A percentile compares a stretch with the other conserved stretches of the same genome.
Conservation (phyloP, 306 rosid species). For the Morella rubra region DNA sequence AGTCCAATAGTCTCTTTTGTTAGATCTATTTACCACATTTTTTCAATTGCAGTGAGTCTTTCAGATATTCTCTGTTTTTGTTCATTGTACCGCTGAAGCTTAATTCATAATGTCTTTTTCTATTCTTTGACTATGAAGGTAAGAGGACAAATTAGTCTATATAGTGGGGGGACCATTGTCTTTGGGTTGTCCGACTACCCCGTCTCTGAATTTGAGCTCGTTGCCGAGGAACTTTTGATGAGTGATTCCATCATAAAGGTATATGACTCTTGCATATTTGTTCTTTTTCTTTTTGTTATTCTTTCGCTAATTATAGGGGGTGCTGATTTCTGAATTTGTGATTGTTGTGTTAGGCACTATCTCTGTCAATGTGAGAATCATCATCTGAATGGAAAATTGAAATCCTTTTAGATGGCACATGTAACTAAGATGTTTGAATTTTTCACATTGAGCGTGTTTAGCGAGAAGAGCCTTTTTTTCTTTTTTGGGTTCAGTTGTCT, state of each 20-base stretch:
- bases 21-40: not conserved
- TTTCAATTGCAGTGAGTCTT: not conserved
- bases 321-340: too few species aligned
- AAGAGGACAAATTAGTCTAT: constrained; percentile 91
- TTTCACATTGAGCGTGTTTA: not conserved
- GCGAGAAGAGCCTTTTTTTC: not conserved
- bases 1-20: not conserved
- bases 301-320: too few species aligned
- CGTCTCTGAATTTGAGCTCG: constrained; percentile 95
- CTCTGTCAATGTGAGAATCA: too few species aligned
- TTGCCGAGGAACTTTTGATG: constrained; percentile 97
- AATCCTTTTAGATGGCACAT: constrained; percentile 2
- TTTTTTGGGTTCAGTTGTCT: not conserved
- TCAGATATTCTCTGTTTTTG: not conserved
- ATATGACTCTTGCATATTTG: constrained; percentile 16
- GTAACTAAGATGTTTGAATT: not conserved
- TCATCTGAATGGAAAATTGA: not conserved
- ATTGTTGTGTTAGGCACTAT: too few species aligned
- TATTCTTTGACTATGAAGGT: constrained; percentile 61
- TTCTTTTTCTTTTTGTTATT: constrained; percentile 20
- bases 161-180: constrained; percentile 83
- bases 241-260: constrained; percentile 93
- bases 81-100: constrained; percentile 3
- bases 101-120: constrained; percentile 24
- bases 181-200: constrained; percentile 91